Percentiles rank a stretch among this genome's conserved stretches.
Conservation (phyloP, 805 yeast species). For the Brettanomyces sp. region DNA sequence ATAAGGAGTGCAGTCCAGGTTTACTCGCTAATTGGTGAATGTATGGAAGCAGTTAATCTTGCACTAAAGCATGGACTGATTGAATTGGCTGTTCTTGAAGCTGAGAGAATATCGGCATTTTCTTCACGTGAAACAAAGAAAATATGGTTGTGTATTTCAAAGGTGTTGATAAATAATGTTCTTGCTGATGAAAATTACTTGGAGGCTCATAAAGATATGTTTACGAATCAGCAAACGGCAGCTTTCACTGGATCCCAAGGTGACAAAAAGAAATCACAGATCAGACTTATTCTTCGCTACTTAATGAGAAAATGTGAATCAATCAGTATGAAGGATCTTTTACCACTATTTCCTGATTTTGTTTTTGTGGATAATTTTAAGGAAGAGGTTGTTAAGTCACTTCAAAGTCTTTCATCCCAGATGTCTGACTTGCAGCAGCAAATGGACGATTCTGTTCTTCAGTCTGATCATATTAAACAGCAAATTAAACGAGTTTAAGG, state of each 20-base stretch:
- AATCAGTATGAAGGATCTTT: constrained; percentile 65
- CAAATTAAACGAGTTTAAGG: constrained; percentile 45
- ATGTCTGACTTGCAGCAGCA: constrained; percentile 62
- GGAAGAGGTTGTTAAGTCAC: constrained; percentile 71
- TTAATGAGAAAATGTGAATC: constrained; percentile 36
- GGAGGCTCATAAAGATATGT: constrained; percentile 11
- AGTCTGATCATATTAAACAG: constrained; percentile 46
- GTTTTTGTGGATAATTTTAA: constrained; percentile 75
- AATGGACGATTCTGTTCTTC: constrained; percentile 62
- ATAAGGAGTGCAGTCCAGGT: constrained; percentile 62
- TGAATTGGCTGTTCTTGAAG: constrained; percentile 48
- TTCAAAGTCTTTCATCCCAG: constrained; percentile 60
- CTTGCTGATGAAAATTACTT: constrained; percentile 20
- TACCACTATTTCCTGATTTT: constrained; percentile 80
- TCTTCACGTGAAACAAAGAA: constrained; percentile 41
- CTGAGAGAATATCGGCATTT: constrained; percentile 35
- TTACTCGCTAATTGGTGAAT: constrained; percentile 57
- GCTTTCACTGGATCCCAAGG: constrained; percentile 10
- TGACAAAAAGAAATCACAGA: constrained; percentile 13
- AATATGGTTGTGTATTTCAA: constrained; percentile 64
- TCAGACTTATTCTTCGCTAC: constrained; percentile 25
- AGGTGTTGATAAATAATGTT: constrained; percentile 33
- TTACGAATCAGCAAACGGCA: constrained; percentile 5
- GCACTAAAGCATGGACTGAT: constrained; percentile 56
- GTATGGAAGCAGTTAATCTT: constrained; percentile 71